These are phyloP conservation scores for Mucor velutinosus DNA, from an alignment of 371 early-diverging fungal genomes.

Conservation along the genomic window DNA sequence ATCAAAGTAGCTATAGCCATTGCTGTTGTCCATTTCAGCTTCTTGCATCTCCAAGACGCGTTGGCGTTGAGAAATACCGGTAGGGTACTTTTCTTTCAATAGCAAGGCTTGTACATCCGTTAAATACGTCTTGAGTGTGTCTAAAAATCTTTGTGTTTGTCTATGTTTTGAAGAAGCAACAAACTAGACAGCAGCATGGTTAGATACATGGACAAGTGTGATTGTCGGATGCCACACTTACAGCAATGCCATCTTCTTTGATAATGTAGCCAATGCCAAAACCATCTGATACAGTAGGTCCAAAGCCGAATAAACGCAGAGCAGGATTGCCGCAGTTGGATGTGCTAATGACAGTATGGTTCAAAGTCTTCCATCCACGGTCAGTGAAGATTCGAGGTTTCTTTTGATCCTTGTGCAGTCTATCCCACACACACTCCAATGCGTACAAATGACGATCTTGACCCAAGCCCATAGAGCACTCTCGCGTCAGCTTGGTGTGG, in stretches of 20 bases:
- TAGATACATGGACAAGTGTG: background rate
- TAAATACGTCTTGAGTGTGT: conserved; percentile 46
- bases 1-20: conserved; percentile 61
- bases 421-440: conserved; percentile 61
- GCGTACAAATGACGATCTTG: conserved; percentile 90
- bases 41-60: conserved; percentile 47
- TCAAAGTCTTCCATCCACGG: conserved; percentile 54
- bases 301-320: conserved; percentile 88
- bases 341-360: conserved; percentile 83
- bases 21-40: conserved; percentile 22
- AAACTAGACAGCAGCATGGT: conserved; percentile 26
- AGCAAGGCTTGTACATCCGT: conserved; percentile 46
- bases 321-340: conserved; percentile 88
- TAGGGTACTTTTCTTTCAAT: conserved; percentile 49
- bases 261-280: conserved; percentile 92
- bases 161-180: conserved; percentile 62
- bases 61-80: conserved; percentile 48
- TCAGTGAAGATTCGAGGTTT: conserved; percentile 79
- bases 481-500: conserved; percentile 75
- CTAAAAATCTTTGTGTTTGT: conserved; percentile 54
- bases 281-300: conserved; percentile 90
- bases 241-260: conserved; percentile 66
- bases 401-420: conserved; percentile 48
- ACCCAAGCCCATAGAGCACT: conserved; percentile 75
- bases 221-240: conserved; percentile 26